Base-by-base conservation (phyloP, 768 basidiomycete species). In the Suillus brevipes region DNA sequence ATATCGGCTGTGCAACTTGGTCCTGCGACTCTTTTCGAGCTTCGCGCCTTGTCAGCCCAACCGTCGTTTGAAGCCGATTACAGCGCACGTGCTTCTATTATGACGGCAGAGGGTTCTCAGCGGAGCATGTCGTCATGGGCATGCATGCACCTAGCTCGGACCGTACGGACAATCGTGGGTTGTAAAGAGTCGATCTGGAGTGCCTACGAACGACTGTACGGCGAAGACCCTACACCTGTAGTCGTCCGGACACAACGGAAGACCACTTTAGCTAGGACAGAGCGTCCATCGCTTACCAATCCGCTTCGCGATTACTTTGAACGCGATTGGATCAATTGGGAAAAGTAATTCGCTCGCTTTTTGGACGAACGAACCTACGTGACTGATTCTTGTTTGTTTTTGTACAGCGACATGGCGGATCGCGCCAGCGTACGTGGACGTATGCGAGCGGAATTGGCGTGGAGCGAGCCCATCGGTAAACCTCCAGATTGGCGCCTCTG, bases 121-220 rank as follows among this genome's bases (percentile, higher is more conserved):
- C 68, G 76, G 60, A 65, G 71, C 23, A 71, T 84, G 53, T 75
- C 81, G 20, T 76, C 78, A 25, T 85, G 83, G 77, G 81, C 81
- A n/a, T 76, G 82, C 34, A 87, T 92, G 84, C 90, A 91, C 71
- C 79, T 92, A 12, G 85, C 85, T 14, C 84, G 82, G 65, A 83
- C 79, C 34, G 83, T 91, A 10, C 81, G 79, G 37, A 84, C 83
- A 23, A 81, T 91, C 31, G 70, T 74, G 31, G 84, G 82, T 18
- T 92, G 89, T 78, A 90, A 90, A 70, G 89, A 89, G 47, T 84
- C 87, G 23, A 85, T 93, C 47, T 89, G 85, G 84, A 74, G 75
- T 25, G 87, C 88, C 72, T 92, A 90, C 71, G 75, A 84, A 53
- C 78, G 77, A 61, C 73, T 89, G 0, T 77, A 75, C 43, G 73